Base-by-base conservation (phyloP, 139 green algal genomes). In the Micromonas pusilla region DNA sequence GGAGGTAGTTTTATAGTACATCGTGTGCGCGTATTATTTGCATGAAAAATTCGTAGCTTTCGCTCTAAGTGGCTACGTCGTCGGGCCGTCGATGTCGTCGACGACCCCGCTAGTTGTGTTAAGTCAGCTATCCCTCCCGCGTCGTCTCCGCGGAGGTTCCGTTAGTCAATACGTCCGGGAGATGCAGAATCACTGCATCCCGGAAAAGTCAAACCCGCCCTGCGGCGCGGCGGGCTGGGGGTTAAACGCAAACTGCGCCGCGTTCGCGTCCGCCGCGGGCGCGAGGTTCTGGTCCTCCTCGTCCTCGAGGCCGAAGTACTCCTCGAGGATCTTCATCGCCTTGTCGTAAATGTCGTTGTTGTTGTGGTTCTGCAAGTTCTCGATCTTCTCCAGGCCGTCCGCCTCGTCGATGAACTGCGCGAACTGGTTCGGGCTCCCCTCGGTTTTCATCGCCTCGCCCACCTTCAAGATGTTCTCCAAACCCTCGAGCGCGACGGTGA, bases 381-480 rank as follows among this genome's bases (percentile, higher is more conserved):
- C 96, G 37, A 99, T 97, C 88, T 97, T 97, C 84, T 99, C 96
- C 82, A 99, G 86, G 64, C 96, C 96, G 28, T 97, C 94, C 4
- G 91, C 91, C 80, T 98, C 94, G 79, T 99, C 96, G 64, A 99
- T 89, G 45, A 92, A 80, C 72, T 90, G 78, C 2, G 90, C 89
- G 80, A 91, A 98, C 6, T 91, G 86, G 83, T 99, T 99, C 39
- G 73, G 72, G 63, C 21, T 66, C 81, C 90, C 85, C 26, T 63
- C 64, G 45, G 74, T 32, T 13, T 78, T 77, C 52, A 93, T 70
- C 82, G 91, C 89, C 77, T 96, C 90, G 26, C 90, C 66, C 67
- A 97, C 93, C 88, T 97, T 97, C 26, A 99, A 88, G 78, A 99
- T 99, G 88, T 99, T 99, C 87, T 99, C 96, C 67, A 99, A 83